Evolutionary conservation across 2,329 filamentous ascomycete species (phyloP), one percentile per base, ranked within the genome.

Genomic region (Dactylonectria macrodidyma): DNA sequence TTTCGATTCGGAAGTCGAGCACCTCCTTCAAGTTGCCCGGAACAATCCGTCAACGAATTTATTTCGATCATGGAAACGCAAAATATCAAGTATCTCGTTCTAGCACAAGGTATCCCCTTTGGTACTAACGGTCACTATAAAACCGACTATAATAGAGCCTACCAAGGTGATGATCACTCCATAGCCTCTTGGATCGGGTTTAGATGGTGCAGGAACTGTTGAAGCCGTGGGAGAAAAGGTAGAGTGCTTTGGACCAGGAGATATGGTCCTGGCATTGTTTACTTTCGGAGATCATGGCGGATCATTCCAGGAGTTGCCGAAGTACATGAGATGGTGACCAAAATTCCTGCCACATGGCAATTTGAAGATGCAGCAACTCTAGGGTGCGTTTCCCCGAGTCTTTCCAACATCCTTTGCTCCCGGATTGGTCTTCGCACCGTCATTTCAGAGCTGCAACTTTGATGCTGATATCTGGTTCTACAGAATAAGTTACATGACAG

Each of bases 311-410:
- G 52, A 34, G 4, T 46, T 34, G 14, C 58, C 2, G 58, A 52
- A n/a, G 58, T 60, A 33, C 50, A 54, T 7, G 36, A 54, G 3
- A 41, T 22, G 36, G 58, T 54, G 16, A 48, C 58, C 19, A 60
- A 60, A 7, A 44, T 60, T 33, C 58, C 58, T 14, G 24, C 50
- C 9, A 19, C 34, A 8, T 60, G 58, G 58, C 46, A 47, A 1
- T 60, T 60, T 54, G 34, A 60, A 44, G 47, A 60, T 33, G 58
- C 33, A 26, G 48, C 58, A 16, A 44, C 58, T 33, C 26, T 60
- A 19, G 58, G 48, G 58, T 52, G 51, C 2, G 48, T 52, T n/a
- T 3, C 1, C 7, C 9, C 6, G 19, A 19, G 48, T 52, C 11
- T 5, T 44, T 34, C 24, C 41, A 12, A 10, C 5, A 5, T 24